These are phyloP conservation scores for Clavaria fumosa DNA, from an alignment of 768 basidiomycete genomes.

Conservation along the genomic window DNA sequence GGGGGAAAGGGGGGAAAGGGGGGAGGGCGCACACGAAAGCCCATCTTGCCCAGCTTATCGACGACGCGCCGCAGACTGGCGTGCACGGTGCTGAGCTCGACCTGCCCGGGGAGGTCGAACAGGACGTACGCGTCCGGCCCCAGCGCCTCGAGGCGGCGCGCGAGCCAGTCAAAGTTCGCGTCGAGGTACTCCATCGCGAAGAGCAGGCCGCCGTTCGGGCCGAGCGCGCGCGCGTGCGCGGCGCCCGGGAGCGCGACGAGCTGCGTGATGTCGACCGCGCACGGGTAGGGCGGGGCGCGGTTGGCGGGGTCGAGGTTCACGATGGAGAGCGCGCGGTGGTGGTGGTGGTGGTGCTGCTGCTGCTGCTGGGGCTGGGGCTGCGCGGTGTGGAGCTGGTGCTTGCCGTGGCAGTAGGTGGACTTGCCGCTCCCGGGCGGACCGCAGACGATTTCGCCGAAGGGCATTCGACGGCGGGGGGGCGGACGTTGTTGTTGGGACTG, in stretches of 20 bases:
- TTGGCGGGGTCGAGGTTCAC: constrained; percentile 97
- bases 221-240: constrained; percentile 72
- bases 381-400: constrained; percentile 79
- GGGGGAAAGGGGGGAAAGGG: neutral
- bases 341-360: constrained; percentile 75
- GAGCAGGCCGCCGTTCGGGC: constrained; percentile 92
- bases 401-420: constrained; percentile 79
- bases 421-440: constrained; percentile 80
- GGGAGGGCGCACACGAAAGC: constrained; percentile 54
- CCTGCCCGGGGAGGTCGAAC: constrained; percentile 95
- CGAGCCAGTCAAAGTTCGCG: constrained; percentile 83
- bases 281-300: constrained; percentile 79
- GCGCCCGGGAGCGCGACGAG: constrained; percentile 80
- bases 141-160: constrained; percentile 46
- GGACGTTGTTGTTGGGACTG: neutral
- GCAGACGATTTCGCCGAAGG: constrained; percentile 78
- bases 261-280: constrained; percentile 68
- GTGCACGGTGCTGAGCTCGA: constrained; percentile 94
- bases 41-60: constrained; percentile 49
- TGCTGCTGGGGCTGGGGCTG: constrained; percentile 74
- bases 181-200: constrained; percentile 97
- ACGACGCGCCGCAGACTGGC: constrained; percentile 75
- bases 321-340: constrained; percentile 72
- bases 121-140: constrained; percentile 72
- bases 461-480: constrained; percentile 38